Conservation (phyloP, 2,329 filamentous ascomycete species). For the Talaromyces funiculosus region DNA sequence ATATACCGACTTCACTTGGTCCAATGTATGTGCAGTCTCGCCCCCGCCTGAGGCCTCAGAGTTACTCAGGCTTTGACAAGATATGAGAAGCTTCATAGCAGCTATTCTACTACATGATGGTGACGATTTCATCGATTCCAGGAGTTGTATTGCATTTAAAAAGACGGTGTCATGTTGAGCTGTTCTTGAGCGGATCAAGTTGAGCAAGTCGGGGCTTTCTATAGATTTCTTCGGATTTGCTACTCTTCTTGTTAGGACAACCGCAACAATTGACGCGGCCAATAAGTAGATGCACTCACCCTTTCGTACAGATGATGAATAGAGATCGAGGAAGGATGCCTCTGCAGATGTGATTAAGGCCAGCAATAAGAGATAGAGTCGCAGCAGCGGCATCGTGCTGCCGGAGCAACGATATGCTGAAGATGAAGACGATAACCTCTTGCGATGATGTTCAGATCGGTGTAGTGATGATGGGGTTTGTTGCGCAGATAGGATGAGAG, state of each 20-base stretch:
- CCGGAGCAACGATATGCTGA: neutral
- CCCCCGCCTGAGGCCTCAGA: slow-evolving; percentile 21
- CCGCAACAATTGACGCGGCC: neutral
- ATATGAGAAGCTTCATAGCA: slow-evolving; percentile 46
- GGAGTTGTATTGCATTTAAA: slow-evolving; percentile 37
- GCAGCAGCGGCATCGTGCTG: neutral
- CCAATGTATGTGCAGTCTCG: slow-evolving; percentile 30
- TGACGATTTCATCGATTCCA: slow-evolving; percentile 41
- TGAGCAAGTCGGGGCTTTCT: slow-evolving; percentile 23
- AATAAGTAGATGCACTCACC: neutral
- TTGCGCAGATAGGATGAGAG: neutral
- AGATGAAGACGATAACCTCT: neutral
- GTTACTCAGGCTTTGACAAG: slow-evolving; percentile 47
- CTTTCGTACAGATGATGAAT: slow-evolving; percentile 15
- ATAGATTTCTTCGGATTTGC: slow-evolving; percentile 13
- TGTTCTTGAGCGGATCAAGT: slow-evolving; percentile 21
- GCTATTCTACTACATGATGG: slow-evolving; percentile 52
- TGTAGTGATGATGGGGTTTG: neutral
- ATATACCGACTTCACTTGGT: slow-evolving; percentile 51
- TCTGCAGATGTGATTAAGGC: neutral
- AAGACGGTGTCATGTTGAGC: slow-evolving; percentile 33
- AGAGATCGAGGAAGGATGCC: slow-evolving; percentile 9
- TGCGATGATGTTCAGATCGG: neutral
- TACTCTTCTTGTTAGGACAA: neutral
- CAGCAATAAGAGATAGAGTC: neutral